phyloP scores from a whole-genome alignment of 768 basidiomycete genomes.

The Hypsizygus marmoreus region DNA sequence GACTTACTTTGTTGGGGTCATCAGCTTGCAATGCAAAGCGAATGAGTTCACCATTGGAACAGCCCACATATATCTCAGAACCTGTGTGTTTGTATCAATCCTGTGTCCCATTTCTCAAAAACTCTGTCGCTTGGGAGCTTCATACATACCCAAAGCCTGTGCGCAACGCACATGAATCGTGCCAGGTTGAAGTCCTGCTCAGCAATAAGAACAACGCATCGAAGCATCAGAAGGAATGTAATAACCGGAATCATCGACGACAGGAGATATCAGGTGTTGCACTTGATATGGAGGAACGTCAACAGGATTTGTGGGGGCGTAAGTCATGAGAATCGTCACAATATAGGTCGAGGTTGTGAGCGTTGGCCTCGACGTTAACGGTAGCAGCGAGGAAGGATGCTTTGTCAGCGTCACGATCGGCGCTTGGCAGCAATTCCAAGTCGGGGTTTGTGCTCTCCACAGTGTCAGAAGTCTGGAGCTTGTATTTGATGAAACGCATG shows the following conservation, averaged over 20 bases:
- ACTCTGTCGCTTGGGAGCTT: slow-evolving; percentile 1
- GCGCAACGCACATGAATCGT: slow-evolving; percentile 45
- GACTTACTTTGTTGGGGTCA: slow-evolving; percentile 47
- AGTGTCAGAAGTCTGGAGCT: background rate
- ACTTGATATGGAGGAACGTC: slow-evolving; percentile 66
- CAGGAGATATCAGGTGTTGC: slow-evolving; percentile 44
- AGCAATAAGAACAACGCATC: slow-evolving; percentile 2
- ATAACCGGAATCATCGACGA: slow-evolving; percentile 26
- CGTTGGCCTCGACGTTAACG: background rate
- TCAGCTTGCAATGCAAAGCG: slow-evolving; percentile 74
- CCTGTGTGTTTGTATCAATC: slow-evolving; percentile 39
- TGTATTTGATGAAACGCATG: slow-evolving; percentile 8
- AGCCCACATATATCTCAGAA: slow-evolving; percentile 85
- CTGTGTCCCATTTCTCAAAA: background rate
- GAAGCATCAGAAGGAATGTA: slow-evolving; percentile 3
- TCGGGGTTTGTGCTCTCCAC: no score
- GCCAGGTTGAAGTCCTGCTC: slow-evolving; percentile 10
- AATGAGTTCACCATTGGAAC: slow-evolving; percentile 80
- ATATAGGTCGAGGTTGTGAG: background rate
- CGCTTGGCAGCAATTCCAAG: slow-evolving; percentile 14
- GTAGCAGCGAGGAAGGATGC: slow-evolving; percentile 7
- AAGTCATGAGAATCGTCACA: slow-evolving; percentile 31
- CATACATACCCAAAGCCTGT: slow-evolving; percentile 57
- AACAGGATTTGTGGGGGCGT: slow-evolving; percentile 39
- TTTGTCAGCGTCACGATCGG: slow-evolving; percentile 15